These are phyloP conservation scores for Podosphaera leucotricha DNA, from an alignment of 2,329 filamentous ascomycete genomes.

Conservation along the genomic window DNA sequence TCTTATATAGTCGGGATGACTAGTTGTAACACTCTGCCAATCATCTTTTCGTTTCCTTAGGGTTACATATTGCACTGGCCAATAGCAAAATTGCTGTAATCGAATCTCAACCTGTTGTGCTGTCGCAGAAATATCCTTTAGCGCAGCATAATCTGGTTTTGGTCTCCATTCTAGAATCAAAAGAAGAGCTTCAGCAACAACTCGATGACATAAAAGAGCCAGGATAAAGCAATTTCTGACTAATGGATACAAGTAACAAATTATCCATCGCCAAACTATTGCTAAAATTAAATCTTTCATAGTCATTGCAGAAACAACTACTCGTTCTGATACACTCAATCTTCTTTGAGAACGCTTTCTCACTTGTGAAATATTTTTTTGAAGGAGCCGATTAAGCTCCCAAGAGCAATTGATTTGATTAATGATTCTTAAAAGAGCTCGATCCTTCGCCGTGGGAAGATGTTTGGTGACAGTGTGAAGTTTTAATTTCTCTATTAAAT, in stretches of 20 bases:
- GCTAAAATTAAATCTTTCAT: conserved; percentile 53
- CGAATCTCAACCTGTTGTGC: conserved; percentile 95
- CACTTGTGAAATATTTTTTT: conserved; percentile 73
- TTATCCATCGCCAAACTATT: conserved; percentile 46
- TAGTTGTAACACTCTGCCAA: conserved; percentile 89
- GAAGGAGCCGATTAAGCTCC: conserved; percentile 65
- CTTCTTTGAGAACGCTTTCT: conserved; percentile 60
- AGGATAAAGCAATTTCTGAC: conserved; percentile 52
- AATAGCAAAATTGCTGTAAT: conserved; percentile 94
- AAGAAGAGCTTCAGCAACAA: conserved; percentile 58
- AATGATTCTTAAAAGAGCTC: conserved; percentile 55
- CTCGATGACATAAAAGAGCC: conserved; percentile 53
- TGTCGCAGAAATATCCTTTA: conserved; percentile 90
- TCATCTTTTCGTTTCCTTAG: conserved; percentile 71
- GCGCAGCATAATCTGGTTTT: conserved; percentile 52
- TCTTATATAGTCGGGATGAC: conserved; percentile 90
- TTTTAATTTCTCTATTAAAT: conserved; percentile 65
- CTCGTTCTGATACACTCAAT: conserved; percentile 78
- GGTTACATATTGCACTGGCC: conserved; percentile 73
- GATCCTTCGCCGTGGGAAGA: conserved; percentile 58
- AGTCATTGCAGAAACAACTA: conserved; percentile 80
- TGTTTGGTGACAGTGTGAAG: conserved; percentile 67
- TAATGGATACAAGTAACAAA: conserved; percentile 55
- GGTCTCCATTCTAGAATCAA: conserved; percentile 65
- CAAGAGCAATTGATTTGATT: conserved; percentile 92